Conservation (phyloP, 495 filamentous ascomycete genomes). For the Talaromyces ruber region DNA sequence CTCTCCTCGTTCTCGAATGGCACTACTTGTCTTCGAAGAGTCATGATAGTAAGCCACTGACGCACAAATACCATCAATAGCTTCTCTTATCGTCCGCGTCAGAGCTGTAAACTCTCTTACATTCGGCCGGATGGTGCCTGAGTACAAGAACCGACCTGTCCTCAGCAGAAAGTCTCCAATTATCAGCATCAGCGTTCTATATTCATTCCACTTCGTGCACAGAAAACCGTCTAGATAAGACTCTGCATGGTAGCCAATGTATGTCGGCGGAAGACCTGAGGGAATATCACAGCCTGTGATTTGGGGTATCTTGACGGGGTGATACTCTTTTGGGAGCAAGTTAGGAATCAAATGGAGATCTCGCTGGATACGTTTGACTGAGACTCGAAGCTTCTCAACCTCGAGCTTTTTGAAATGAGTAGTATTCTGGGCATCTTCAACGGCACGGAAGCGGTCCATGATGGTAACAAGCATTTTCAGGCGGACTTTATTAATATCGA, state of each 20-base stretch:
- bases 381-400: conserved; percentile 7
- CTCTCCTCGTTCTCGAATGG: background rate
- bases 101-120: background rate
- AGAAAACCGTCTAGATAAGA: background rate
- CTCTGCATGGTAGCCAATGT: background rate
- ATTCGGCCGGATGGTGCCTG: background rate
- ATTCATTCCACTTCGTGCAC: background rate
- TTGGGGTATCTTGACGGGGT: background rate
- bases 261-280: background rate
- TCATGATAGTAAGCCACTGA: background rate
- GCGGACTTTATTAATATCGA: background rate
- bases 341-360: background rate
- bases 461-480: background rate
- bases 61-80: background rate
- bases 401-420: conserved; percentile 1
- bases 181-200: background rate
- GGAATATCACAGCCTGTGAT: background rate
- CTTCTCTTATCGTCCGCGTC: background rate
- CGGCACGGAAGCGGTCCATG: background rate
- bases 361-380: background rate
- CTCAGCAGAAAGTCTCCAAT: background rate
- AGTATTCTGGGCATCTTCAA: background rate
- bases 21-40: background rate
- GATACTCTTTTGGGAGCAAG: background rate
- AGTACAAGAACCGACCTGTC: background rate